A percentile compares a stretch with the other conserved stretches of the same genome.
Conservation (phyloP, 2,329 filamentous ascomycete species). For the Fonsecaea monophora region DNA sequence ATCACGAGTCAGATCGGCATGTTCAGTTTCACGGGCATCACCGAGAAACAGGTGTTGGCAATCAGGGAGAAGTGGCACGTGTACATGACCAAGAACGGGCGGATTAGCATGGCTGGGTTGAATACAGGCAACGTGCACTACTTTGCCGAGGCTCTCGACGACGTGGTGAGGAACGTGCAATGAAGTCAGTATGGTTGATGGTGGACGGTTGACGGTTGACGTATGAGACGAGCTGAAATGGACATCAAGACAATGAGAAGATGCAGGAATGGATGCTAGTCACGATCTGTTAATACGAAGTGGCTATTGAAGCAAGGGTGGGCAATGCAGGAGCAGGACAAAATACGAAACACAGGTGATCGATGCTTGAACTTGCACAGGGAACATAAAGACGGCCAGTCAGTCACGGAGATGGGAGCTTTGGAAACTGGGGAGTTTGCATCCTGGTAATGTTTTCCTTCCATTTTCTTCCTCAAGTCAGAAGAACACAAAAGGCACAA, state of each 20-base stretch:
- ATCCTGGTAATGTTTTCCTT: too few relatives aligned
- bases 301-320: neutral
- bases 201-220: neutral
- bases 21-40: slow-evolving; percentile 80
- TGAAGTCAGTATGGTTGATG: slow-evolving; percentile 7
- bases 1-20: slow-evolving; percentile 99
- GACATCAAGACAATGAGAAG: neutral
- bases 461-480: too few relatives aligned
- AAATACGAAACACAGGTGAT: neutral
- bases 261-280: neutral
- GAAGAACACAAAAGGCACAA: too few relatives aligned
- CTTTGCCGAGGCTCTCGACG: slow-evolving; percentile 86
- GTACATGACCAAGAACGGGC: slow-evolving; percentile 87
- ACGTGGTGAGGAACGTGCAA: slow-evolving; percentile 65
- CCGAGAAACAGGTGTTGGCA: slow-evolving; percentile 55
- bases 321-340: neutral
- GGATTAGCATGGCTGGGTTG: slow-evolving; percentile 97
- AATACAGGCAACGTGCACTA: slow-evolving; percentile 93
- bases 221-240: neutral
- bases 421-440: too few relatives aligned
- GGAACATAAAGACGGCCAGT: too few relatives aligned
- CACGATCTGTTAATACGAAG: too few relatives aligned
- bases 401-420: too few relatives aligned
- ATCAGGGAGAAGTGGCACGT: slow-evolving; percentile 58
- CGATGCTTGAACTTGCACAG: too few relatives aligned